Base-by-base conservation (phyloP, 768 basidiomycete species). In the Trichaptum fuscoviolaceum region DNA sequence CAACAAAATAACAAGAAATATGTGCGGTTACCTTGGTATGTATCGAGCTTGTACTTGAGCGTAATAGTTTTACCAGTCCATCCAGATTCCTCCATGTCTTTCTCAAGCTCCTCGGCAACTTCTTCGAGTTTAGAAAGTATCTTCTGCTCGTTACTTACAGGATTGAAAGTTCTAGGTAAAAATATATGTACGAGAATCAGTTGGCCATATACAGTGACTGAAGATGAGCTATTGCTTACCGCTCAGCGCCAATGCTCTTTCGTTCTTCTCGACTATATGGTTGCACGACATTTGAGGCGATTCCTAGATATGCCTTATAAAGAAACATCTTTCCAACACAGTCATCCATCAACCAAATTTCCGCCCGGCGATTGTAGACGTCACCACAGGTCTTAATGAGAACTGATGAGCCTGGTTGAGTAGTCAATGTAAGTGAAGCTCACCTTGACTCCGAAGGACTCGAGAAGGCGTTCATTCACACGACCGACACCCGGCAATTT, bases 191-290 rank as follows among this genome's bases (percentile, higher is more conserved):
- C 61, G 17, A 65, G 63, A 62, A 20, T 1, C 64, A 66, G 63
- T 52, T 62, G 35, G 26, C 7, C 34, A 26, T 64, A 59, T 20
- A 61, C 52, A 59, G 18, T 23, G 10, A 52, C 27, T 60, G 35
- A 30, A 15, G 15, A 34, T 12, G 10, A 52, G 42, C 20, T 63
- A 26, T 66, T 10, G 62, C 68, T 63, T 71, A 93, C 92, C 92
- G 81, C 80, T 99, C 97, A 34, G 90, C 86, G 0, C 97, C 96
- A 36, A 99, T 93, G 67, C 93, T 95, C 79, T 96, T 98, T 62
- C 91, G 81, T 70, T 94, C 93, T 67, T 93, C 91, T 68, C 96
- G 81, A 67, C 82, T 82, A 60, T 85, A 80, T 5, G 94, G 89
- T 65, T 88, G 80, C 30, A 98, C 94, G 12, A 84, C 77, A 70